phyloP scores from a whole-genome alignment of 2,329 filamentous ascomycete species.

The Coniochaeta prunicola region DNA sequence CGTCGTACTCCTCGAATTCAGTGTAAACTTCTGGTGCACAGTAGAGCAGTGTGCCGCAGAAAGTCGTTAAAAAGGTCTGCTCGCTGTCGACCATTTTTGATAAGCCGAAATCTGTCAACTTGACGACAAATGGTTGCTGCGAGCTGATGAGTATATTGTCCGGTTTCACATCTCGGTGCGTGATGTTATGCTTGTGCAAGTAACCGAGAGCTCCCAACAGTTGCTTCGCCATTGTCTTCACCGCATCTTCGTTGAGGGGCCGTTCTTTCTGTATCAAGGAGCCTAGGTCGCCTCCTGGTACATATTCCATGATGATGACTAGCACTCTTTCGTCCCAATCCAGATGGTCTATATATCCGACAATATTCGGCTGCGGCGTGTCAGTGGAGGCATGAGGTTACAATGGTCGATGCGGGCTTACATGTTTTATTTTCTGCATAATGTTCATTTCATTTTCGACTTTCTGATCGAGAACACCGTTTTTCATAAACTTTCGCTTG shows the following conservation, averaged over 20 bases:
- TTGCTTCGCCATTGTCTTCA: constrained; percentile 66
- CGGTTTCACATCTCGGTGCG: constrained; percentile 96
- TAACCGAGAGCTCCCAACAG: constrained; percentile 79
- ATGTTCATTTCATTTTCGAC: constrained; percentile 97
- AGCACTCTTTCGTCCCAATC: constrained; percentile 77
- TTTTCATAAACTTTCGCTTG: constrained; percentile 88
- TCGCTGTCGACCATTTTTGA: constrained; percentile 90
- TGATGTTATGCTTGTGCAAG: constrained; percentile 81
- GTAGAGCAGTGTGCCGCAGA: constrained; percentile 92
- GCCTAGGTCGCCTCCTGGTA: constrained; percentile 76
- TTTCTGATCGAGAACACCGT: constrained; percentile 81
- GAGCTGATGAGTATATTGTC: constrained; percentile 89
- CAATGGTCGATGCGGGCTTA: constrained; percentile 34
- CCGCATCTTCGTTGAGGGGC: constrained; percentile 58
- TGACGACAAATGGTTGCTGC: constrained; percentile 68
- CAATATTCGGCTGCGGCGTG: constrained; percentile 65
- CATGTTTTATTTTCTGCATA: constrained; percentile 79
- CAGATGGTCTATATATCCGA: constrained; percentile 83
- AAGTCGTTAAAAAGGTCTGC: constrained; percentile 89
- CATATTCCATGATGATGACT: constrained; percentile 96
- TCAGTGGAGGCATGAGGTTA: constrained; percentile 2
- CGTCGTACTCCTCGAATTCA: constrained; percentile 61
- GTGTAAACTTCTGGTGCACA: constrained; percentile 96
- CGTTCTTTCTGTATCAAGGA: constrained; percentile 58
- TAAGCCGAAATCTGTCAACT: constrained; percentile 92